These are phyloP conservation scores for Puccinia polysora DNA, from an alignment of 1,284 basidiomycete genomes.

Conservation along the genomic window DNA sequence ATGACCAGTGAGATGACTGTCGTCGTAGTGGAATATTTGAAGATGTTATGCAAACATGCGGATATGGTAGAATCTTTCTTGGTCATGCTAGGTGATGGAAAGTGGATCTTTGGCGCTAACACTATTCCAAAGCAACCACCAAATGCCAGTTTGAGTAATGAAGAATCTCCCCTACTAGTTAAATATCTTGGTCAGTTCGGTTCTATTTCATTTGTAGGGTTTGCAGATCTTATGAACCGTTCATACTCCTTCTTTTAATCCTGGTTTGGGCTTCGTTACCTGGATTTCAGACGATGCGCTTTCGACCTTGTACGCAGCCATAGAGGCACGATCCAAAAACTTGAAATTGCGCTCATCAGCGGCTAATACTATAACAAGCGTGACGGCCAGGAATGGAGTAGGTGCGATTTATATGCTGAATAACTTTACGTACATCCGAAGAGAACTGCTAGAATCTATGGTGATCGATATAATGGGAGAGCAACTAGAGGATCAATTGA, in stretches of 20 bases:
- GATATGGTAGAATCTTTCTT: slow-evolving; percentile 49
- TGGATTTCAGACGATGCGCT: slow-evolving; percentile 27
- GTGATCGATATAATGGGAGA: slow-evolving; percentile 48
- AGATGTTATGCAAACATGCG: slow-evolving; percentile 49
- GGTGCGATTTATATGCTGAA: slow-evolving; percentile 51
- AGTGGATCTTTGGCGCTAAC: slow-evolving; percentile 49
- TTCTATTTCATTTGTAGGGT: neutral
- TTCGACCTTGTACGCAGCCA: slow-evolving; percentile 25
- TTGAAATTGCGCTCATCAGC: slow-evolving; percentile 15
- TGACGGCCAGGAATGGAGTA: slow-evolving; percentile 44
- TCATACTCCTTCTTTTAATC: neutral
- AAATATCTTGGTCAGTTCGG: slow-evolving; percentile 46
- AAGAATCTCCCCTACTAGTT: slow-evolving; percentile 42
- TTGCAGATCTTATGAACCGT: neutral
- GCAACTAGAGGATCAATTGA: slow-evolving; percentile 49
- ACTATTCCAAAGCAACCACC: slow-evolving; percentile 14
- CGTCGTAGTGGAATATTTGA: slow-evolving; percentile 50
- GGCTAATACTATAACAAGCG: slow-evolving; percentile 27
- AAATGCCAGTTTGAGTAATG: slow-evolving; percentile 26
- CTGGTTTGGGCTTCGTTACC: neutral
- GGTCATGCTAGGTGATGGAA: slow-evolving; percentile 50
- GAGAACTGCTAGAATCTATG: slow-evolving; percentile 48
- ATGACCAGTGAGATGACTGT: slow-evolving; percentile 47
- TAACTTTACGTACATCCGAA: slow-evolving; percentile 50
- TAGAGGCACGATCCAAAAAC: slow-evolving; percentile 41